Percentiles rank a stretch among this genome's conserved stretches.
These are phyloP conservation scores for Fusarium caatingaense DNA, from an alignment of 2,329 filamentous ascomycete genomes.

Conservation along the genomic window DNA sequence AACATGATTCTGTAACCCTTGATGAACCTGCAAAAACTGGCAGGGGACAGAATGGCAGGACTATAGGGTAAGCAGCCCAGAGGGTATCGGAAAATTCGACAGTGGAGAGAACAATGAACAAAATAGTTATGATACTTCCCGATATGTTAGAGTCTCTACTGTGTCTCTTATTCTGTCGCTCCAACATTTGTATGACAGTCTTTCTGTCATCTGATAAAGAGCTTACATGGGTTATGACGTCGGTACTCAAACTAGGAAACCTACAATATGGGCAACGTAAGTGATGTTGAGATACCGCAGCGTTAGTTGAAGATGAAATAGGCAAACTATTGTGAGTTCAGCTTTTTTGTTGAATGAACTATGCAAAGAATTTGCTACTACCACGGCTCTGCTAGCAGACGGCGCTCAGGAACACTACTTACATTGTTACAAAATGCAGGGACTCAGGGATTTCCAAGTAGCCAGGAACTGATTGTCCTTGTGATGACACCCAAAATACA, in stretches of 20 bases:
- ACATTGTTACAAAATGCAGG: slow-evolving; percentile 31
- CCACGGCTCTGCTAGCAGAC: neutral
- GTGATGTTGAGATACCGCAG: neutral
- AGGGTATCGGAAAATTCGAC: neutral
- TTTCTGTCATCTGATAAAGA: neutral
- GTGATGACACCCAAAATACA: slow-evolving; percentile 19
- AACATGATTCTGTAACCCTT: neutral
- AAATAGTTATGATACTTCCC: neutral
- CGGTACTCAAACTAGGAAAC: neutral
- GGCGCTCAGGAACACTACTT: neutral
- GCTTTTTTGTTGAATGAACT: neutral
- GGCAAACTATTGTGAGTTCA: neutral
- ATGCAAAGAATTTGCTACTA: neutral
- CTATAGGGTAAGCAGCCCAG: neutral
- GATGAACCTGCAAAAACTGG: neutral
- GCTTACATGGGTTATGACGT: neutral
- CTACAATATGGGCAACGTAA: neutral
- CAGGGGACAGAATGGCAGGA: neutral
- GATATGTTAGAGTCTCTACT: neutral
- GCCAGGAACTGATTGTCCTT: slow-evolving; percentile 24
- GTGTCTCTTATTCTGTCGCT: neutral
- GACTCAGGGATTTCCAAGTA: slow-evolving; percentile 25
- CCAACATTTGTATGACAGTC: neutral
- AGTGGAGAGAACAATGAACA: neutral
- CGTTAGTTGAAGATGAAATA: neutral